Evolutionary conservation across 2,329 filamentous ascomycete genomes (phyloP).

Genomic region (Colletotrichum sp.): DNA sequence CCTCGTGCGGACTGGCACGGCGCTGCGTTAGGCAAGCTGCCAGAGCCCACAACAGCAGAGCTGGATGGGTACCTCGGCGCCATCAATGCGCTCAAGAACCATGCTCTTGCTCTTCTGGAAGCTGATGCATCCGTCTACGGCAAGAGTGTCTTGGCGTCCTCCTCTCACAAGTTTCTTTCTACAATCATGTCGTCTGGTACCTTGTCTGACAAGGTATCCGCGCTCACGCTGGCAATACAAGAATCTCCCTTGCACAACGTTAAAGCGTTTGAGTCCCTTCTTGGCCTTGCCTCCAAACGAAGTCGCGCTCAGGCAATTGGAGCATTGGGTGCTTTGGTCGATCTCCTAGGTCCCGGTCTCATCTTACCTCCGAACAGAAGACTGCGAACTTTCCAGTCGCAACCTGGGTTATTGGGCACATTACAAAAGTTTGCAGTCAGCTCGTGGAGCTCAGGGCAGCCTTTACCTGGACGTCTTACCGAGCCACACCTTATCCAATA

Average conservation of each 20-base stretch:
- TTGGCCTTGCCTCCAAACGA: slow-evolving; percentile 87
- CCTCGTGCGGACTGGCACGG: slow-evolving; percentile 64
- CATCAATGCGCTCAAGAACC: slow-evolving; percentile 62
- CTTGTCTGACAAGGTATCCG: slow-evolving; percentile 94
- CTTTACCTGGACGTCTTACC: slow-evolving; percentile 75
- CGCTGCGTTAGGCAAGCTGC: slow-evolving; percentile 46
- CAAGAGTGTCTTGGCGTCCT: slow-evolving; percentile 76
- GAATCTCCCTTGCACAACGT: slow-evolving; percentile 94
- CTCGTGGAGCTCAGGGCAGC: slow-evolving; percentile 71
- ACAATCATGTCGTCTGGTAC: slow-evolving; percentile 98
- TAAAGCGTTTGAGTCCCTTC: slow-evolving; percentile 84
- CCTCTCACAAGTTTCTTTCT: slow-evolving; percentile 93
- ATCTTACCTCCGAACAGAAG: slow-evolving; percentile 84
- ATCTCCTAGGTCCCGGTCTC: slow-evolving; percentile 89
- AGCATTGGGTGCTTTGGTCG: slow-evolving; percentile 90
- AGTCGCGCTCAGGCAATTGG: slow-evolving; percentile 92
- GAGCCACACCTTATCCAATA: slow-evolving; percentile 83
- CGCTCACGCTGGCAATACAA: slow-evolving; percentile 90
- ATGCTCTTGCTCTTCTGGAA: slow-evolving; percentile 78
- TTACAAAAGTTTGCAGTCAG: slow-evolving; percentile 65
- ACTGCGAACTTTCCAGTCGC: slow-evolving; percentile 77
- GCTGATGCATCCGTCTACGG: slow-evolving; percentile 79
- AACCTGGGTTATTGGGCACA: slow-evolving; percentile 76
- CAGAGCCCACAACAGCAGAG: slow-evolving; percentile 49
- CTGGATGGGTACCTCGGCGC: slow-evolving; percentile 45